A percentile compares a stretch with the other conserved stretches of the same genome.
Evolutionary conservation across 2,329 filamentous ascomycete genomes (phyloP).

Genomic region (Lachnellula suecica): DNA sequence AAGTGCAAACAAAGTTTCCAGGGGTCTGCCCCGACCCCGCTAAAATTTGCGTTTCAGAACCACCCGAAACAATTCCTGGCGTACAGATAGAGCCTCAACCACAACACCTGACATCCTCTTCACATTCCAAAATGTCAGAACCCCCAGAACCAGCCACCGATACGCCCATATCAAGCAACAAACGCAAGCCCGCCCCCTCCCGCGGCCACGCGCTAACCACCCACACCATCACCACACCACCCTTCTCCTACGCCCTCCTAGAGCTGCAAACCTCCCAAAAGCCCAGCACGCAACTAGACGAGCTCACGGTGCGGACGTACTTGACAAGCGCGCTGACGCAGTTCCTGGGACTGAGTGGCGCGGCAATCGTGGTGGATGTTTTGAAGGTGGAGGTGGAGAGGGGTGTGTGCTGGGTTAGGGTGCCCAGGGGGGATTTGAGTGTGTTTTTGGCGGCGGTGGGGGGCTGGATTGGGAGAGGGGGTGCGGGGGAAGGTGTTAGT

Average conservation of each 20-base stretch:
- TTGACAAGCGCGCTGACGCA: slow-evolving; percentile 62
- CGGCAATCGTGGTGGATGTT: slow-evolving; percentile 68
- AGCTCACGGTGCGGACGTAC: slow-evolving; percentile 61
- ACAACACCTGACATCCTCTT: not conserved
- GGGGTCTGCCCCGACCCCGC: not conserved
- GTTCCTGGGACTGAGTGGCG: slow-evolving; percentile 69
- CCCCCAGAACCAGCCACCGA: not conserved
- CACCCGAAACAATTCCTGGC: not conserved
- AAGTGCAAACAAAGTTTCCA: not conserved
- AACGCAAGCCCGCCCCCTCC: slow-evolving; percentile 8
- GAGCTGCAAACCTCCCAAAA: slow-evolving; percentile 45
- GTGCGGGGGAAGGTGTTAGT: slow-evolving; percentile 35
- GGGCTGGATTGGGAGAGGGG: slow-evolving; percentile 59
- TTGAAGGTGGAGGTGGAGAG: slow-evolving; percentile 59
- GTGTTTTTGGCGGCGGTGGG: slow-evolving; percentile 64
- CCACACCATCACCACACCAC: slow-evolving; percentile 50
- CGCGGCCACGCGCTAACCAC: slow-evolving; percentile 47
- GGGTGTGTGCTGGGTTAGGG: slow-evolving; percentile 60
- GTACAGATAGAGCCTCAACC: not conserved
- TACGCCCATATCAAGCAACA: not conserved
- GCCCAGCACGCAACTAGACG: slow-evolving; percentile 47
- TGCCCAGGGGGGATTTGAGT: slow-evolving; percentile 60
- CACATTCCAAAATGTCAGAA: not conserved
- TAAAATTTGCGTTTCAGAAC: not conserved
- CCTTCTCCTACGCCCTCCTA: slow-evolving; percentile 58